phyloP scores from a whole-genome alignment of 345 rosid genomes.

The Sonneratia alba region DNA sequence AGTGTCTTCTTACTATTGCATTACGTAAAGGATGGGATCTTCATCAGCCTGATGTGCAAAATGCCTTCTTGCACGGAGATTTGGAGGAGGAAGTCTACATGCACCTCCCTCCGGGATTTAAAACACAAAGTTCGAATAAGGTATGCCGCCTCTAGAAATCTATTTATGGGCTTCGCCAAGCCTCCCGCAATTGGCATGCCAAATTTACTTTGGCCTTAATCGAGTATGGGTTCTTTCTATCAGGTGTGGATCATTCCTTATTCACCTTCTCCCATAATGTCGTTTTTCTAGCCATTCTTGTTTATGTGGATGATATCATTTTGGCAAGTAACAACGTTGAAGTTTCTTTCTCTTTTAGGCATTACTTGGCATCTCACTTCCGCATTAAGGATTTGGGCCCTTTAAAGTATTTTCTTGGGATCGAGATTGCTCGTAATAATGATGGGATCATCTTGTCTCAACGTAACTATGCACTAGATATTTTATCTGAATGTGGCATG shows the following conservation, averaged over 20 bases:
- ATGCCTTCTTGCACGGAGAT: too few relatives aligned
- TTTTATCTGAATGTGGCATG: too few relatives aligned
- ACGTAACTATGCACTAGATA: not conserved
- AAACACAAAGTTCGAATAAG: not conserved
- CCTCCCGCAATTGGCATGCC: not conserved
- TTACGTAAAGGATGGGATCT: not conserved
- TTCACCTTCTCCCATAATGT: not conserved
- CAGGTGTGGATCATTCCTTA: not conserved
- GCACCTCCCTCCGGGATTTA: not conserved
- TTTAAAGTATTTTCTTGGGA: not conserved
- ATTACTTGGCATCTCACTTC: too few relatives aligned
- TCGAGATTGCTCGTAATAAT: not conserved
- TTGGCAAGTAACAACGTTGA: too few relatives aligned
- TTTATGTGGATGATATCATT: too few relatives aligned
- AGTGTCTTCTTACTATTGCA: not conserved
- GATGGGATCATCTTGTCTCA: not conserved
- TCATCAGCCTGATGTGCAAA: too few relatives aligned
- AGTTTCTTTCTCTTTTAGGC: too few relatives aligned
- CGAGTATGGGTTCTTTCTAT: not conserved
- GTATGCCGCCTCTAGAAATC: not conserved
- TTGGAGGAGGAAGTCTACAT: too few relatives aligned
- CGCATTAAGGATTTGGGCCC: too few relatives aligned
- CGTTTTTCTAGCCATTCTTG: not conserved
- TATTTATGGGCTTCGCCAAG: too few relatives aligned
- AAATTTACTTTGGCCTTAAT: not conserved